Evolutionary conservation across 2,329 filamentous ascomycete species (phyloP).

Genomic region (Botrytis fabae): DNA sequence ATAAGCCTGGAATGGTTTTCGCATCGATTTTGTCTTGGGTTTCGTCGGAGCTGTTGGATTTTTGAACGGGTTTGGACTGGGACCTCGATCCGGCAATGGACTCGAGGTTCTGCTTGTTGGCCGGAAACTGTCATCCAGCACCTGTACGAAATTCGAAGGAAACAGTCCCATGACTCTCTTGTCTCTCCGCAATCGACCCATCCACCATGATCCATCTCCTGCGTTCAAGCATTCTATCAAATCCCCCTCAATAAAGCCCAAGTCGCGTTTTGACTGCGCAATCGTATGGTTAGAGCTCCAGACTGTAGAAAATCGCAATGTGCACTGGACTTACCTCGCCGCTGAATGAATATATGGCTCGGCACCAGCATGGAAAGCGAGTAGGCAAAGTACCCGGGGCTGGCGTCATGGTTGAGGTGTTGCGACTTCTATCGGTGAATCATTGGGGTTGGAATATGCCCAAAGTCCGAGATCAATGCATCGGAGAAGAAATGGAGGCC

Average conservation of each 20-base stretch:
- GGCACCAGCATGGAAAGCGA: constrained; percentile 87
- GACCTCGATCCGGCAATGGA: constrained; percentile 44
- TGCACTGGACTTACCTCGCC: constrained; percentile 60
- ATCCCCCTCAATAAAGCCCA: constrained; percentile 97
- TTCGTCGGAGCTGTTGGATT: constrained; percentile 39
- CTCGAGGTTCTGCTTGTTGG: constrained; percentile 66
- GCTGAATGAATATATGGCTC: constrained; percentile 90
- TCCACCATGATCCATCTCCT: constrained; percentile 98
- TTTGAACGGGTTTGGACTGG: constrained; percentile 40
- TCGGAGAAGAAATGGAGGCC: not conserved
- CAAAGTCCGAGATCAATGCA: not conserved
- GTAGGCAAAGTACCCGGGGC: constrained; percentile 65
- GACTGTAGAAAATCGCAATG: not conserved
- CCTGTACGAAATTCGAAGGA: constrained; percentile 94
- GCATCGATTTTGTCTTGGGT: constrained; percentile 58
- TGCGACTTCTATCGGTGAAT: constrained; percentile 15
- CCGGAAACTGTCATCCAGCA: constrained; percentile 81
- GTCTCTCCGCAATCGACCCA: constrained; percentile 85
- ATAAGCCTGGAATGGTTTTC: constrained; percentile 68
- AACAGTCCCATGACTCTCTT: constrained; percentile 89
- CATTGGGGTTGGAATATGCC: not conserved
- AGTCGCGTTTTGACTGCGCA: constrained; percentile 76
- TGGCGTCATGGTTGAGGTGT: constrained; percentile 43
- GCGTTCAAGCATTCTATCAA: constrained; percentile 98
- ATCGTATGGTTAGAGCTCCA: not conserved